Conservation (phyloP, 2,329 filamentous ascomycete species). For the Monosporascus sp. region DNA sequence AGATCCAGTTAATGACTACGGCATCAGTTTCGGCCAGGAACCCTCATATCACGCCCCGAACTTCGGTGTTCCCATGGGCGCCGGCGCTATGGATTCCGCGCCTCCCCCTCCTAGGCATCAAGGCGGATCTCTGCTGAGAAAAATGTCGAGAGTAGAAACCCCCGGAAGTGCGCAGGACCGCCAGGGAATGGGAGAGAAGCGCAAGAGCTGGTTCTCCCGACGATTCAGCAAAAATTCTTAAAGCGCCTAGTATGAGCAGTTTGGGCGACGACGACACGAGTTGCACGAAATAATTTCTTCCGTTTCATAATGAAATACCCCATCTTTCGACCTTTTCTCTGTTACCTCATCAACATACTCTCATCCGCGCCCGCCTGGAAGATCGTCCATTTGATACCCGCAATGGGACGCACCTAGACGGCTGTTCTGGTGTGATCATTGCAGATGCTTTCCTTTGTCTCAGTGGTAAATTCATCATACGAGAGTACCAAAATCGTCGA, state of each 20-base stretch:
- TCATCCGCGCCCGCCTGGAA: not conserved
- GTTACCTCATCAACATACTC: not conserved
- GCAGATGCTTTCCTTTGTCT: not conserved
- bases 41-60: slow-evolving; percentile 36
- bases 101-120: slow-evolving; percentile 30
- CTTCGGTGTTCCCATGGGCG: slow-evolving; percentile 23
- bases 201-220: slow-evolving; percentile 84
- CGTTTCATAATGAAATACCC: slow-evolving; percentile 14
- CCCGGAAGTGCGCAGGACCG: slow-evolving; percentile 21
- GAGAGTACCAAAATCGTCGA: not conserved
- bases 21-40: slow-evolving; percentile 49
- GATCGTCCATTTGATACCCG: not conserved
- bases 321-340: slow-evolving; percentile 7
- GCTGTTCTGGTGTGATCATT: not conserved
- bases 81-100: slow-evolving; percentile 10
- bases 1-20: slow-evolving; percentile 58
- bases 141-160: slow-evolving; percentile 18
- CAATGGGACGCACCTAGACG: not conserved
- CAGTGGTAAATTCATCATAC: not conserved
- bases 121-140: slow-evolving; percentile 18
- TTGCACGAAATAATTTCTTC: slow-evolving; percentile 10
- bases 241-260: slow-evolving; percentile 1
- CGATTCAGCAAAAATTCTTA: slow-evolving; percentile 64
- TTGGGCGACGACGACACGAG: slow-evolving; percentile 1
- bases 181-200: slow-evolving; percentile 54